Base-by-base conservation (phyloP, 345 rosid genomes). In the Viola odorata region DNA sequence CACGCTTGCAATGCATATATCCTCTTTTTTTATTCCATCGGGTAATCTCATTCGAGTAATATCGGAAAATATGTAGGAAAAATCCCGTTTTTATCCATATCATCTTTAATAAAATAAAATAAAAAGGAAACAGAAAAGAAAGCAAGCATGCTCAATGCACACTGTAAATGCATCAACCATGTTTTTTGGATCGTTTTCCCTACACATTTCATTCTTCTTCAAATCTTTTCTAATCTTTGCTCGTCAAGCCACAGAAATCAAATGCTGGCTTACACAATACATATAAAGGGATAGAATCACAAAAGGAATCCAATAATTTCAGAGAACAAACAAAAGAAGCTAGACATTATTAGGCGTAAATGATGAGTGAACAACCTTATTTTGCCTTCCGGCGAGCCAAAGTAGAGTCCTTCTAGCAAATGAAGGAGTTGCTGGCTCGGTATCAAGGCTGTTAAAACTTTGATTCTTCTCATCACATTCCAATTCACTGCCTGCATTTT, bases 341-440 rank as follows among this genome's bases (percentile, higher is more conserved):
- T 80, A 82, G 66, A 73, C 68, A 61, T 84, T 62, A 60, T 84
- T 62, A 60, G 84, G 77, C 51, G 86, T 49, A 53, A 78, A 84
- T 57, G 89, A 75, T 63, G 95, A 81, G 74, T 95, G 88, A 70
- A 80, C 94, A 81, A 88, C 92, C 87, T 86, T 91, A 91, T 82
- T 95, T 75, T 84, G 99, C 65, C 82, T 84, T 56, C 96, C 96
- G 45, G 81, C 78, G 53, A 95, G 81, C 97, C 99, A 91, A 65
- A 80, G 88, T 75, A 95, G 73, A 62, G 99, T 85, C 75, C 86
- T 91, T 79, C 92, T 86, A 9, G 97, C 88, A 84, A 91, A 95
- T 53, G 99, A 95, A 45, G 97, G 96, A 45, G 96, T 88, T 69
- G 81, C 86, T 13, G 71, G 61, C 51, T 77, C 82, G 16, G 68